These are phyloP conservation scores for Meira nashicola DNA, from an alignment of 1,284 basidiomycete genomes.

Conservation along the genomic window DNA sequence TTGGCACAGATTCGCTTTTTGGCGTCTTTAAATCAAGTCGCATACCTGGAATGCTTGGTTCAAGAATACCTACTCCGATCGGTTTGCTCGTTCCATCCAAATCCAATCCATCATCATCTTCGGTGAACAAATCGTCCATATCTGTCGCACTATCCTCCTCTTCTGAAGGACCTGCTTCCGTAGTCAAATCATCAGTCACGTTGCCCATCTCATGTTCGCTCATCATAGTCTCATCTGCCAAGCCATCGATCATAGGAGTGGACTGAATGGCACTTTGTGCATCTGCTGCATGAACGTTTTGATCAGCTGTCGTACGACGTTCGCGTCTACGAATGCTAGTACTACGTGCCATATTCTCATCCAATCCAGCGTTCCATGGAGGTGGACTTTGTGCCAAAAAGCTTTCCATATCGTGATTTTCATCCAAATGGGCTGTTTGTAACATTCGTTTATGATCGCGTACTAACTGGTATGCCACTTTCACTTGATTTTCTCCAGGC, in stretches of 20 bases:
- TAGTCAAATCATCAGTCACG: constrained; percentile 14
- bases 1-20: background rate
- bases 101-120: constrained; percentile 18
- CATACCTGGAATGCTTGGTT: constrained; percentile 29
- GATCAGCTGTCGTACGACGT: constrained; percentile 10
- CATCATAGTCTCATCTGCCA: background rate
- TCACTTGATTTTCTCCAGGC: constrained; percentile 88
- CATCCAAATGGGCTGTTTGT: constrained; percentile 58
- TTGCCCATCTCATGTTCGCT: constrained; percentile 5
- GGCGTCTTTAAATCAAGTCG: background rate
- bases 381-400: constrained; percentile 58
- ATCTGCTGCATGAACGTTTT: no score
- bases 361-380: constrained; percentile 57
- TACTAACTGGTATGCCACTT: constrained; percentile 91
- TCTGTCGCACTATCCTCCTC: constrained; percentile 24
- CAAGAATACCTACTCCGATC: constrained; percentile 33
- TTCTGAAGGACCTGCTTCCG: constrained; percentile 30
- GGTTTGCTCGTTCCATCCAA: constrained; percentile 14
- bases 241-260: background rate
- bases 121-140: constrained; percentile 28
- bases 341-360: constrained; percentile 33
- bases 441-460: constrained; percentile 81
- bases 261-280: no score
- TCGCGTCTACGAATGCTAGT: constrained; percentile 25
- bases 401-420: constrained; percentile 54